phyloP scores from a whole-genome alignment of 2,329 filamentous ascomycete species.

The Talaromyces sp. region DNA sequence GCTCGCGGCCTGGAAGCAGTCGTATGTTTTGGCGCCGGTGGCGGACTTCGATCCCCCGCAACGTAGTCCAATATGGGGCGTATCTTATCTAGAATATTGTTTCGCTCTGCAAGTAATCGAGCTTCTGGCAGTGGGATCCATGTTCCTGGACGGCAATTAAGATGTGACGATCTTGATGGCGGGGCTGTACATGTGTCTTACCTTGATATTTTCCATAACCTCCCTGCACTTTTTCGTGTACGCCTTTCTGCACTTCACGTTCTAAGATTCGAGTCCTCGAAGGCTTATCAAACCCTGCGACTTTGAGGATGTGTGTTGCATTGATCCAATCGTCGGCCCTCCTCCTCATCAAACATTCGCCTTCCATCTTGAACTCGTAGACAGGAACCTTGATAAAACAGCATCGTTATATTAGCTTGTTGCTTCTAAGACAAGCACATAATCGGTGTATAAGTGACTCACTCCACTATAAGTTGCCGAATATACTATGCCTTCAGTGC shows the following conservation, averaged over 20 bases:
- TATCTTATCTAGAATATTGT: conserved; percentile 78
- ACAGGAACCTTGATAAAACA: conserved; percentile 68
- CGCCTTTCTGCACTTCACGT: conserved; percentile 91
- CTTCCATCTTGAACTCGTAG: conserved; percentile 83
- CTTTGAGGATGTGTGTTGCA: conserved; percentile 97
- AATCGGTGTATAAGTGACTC: conserved; percentile 20
- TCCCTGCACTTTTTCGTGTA: conserved; percentile 96
- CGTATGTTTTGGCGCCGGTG: conserved; percentile 87
- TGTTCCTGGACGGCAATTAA: conserved; percentile 56
- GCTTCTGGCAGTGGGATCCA: conserved; percentile 90
- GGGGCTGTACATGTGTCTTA: conserved; percentile 30
- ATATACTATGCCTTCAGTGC: conserved; percentile 49
- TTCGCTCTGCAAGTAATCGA: conserved; percentile 74
- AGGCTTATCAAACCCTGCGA: conserved; percentile 95
- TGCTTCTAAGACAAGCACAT: conserved; percentile 9
- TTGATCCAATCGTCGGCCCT: conserved; percentile 96
- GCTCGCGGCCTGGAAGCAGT: conserved; percentile 68
- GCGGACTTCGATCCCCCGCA: conserved; percentile 79
- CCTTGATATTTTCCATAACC: conserved; percentile 98
- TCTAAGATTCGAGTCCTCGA: conserved; percentile 91
- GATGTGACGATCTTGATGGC: background rate
- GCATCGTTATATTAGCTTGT: conserved; percentile 7
- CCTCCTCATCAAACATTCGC: conserved; percentile 93
- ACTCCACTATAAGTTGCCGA: conserved; percentile 63
- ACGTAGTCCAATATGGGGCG: conserved; percentile 84